These are phyloP conservation scores for Saxophila tyrrhenica DNA, from an alignment of 495 filamentous ascomycete genomes.

Conservation along the genomic window DNA sequence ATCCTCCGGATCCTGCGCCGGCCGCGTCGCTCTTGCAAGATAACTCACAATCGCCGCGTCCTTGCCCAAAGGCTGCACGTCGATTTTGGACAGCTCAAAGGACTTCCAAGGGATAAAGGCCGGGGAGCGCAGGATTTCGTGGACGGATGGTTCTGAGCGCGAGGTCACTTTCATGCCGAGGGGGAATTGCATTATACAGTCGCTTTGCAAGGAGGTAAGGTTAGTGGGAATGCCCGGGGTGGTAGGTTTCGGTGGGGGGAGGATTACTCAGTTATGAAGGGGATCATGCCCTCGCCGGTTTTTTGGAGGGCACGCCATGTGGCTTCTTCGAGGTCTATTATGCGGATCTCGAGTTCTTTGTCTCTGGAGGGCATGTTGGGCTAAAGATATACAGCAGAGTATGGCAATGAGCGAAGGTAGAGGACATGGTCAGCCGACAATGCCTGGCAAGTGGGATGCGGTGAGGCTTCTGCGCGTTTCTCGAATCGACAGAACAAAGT, in stretches of 20 bases:
- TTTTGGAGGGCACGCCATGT: constrained; percentile 2
- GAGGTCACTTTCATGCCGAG: constrained; percentile 2
- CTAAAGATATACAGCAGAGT: too few species aligned
- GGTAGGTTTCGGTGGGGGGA: too few species aligned
- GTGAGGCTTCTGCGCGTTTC: too few species aligned
- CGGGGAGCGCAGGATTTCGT: background rate
- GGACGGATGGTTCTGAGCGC: background rate
- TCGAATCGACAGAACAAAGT: too few species aligned
- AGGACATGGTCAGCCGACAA: too few species aligned
- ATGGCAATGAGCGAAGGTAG: too few species aligned
- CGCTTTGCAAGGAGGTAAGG: background rate
- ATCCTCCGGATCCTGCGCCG: background rate
- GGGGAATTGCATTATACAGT: constrained; percentile 5
- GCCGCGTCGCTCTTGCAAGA: background rate
- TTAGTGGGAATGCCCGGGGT: background rate
- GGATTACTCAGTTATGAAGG: background rate
- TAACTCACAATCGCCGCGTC: background rate
- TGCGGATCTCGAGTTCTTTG: background rate
- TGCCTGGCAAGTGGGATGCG: too few species aligned
- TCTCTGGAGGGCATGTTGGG: too few species aligned
- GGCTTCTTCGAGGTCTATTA: constrained; percentile 5
- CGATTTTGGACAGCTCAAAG: background rate
- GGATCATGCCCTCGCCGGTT: background rate
- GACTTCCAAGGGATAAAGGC: constrained; percentile 1
- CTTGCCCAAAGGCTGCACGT: background rate